Percentiles rank a stretch among this genome's conserved stretches.
Evolutionary conservation across 768 basidiomycete species (phyloP).

Genomic region (Suillus decipiens): DNA sequence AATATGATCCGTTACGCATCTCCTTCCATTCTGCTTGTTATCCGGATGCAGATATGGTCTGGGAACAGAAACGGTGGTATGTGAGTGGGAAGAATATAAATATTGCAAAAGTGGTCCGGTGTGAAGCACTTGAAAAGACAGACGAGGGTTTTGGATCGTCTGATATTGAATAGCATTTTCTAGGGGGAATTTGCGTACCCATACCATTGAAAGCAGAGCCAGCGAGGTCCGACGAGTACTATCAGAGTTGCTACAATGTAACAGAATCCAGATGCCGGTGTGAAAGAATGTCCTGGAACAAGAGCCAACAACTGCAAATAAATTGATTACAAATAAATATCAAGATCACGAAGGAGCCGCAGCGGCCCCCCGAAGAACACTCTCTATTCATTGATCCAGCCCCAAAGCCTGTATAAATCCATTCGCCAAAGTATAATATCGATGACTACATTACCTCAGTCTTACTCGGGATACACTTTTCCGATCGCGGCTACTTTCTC

Average conservation of each 20-base stretch:
- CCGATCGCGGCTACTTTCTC: conserved; percentile 21
- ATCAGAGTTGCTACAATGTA: not conserved
- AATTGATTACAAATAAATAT: not conserved
- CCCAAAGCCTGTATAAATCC: not conserved
- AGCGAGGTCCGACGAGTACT: not conserved
- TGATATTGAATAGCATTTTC: not conserved
- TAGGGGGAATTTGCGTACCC: not conserved
- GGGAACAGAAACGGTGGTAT: not conserved
- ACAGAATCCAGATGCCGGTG: not conserved
- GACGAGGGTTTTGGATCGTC: not conserved
- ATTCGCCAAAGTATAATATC: not conserved
- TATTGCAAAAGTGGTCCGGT: not conserved
- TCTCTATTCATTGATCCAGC: not conserved
- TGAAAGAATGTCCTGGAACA: not conserved
- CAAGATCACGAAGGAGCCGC: not conserved
- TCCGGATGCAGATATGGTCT: not conserved
- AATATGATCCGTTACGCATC: not conserved
- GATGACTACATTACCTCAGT: conserved; percentile 4
- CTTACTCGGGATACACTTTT: conserved; percentile 18
- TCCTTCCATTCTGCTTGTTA: not conserved
- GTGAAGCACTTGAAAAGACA: not conserved
- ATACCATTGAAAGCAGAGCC: not conserved
- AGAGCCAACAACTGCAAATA: not conserved
- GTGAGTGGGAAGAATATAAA: not conserved
- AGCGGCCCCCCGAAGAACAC: not conserved